Percentiles rank a stretch among this genome's conserved stretches.
Conservation (phyloP, 352 stramenopile genomes). For the Stephanocyclus meneghinianus region DNA sequence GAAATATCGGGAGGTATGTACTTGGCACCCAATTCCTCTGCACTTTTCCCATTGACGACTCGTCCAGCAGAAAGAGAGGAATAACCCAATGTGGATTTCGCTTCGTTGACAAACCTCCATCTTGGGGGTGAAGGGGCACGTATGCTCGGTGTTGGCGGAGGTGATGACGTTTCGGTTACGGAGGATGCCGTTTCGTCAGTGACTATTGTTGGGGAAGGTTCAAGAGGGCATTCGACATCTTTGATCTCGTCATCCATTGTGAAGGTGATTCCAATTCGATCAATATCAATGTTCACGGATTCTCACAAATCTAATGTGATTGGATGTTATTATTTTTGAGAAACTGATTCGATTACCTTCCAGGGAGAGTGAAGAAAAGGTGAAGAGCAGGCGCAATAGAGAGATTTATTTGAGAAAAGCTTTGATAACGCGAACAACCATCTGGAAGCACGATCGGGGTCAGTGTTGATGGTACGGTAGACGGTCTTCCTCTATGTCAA, state of each 20-base stretch:
- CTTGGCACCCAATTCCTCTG: slow-evolving; percentile 42
- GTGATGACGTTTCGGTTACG: neutral
- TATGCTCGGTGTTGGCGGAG: neutral
- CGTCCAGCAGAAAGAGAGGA: slow-evolving; percentile 19
- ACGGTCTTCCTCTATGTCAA: neutral
- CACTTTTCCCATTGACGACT: slow-evolving; percentile 25
- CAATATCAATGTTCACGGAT: no score
- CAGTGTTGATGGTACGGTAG: neutral
- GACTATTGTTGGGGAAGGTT: neutral
- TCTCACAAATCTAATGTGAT: no score
- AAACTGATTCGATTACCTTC: no score
- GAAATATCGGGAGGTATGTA: slow-evolving; percentile 32
- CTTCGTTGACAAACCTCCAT: slow-evolving; percentile 44
- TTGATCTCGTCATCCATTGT: neutral
- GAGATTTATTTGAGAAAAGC: neutral
- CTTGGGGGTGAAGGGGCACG: slow-evolving; percentile 24
- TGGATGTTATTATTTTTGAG: no score
- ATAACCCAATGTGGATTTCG: slow-evolving; percentile 38
- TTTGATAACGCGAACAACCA: neutral
- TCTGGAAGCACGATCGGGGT: slow-evolving; percentile 7
- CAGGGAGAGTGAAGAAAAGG: no score
- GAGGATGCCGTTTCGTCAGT: neutral
- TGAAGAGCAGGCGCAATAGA: no score
- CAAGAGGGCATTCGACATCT: neutral
- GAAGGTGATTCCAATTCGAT: no score